phyloP scores from a whole-genome alignment of 2,329 filamentous ascomycete species.

The Hypoxylon sp. region DNA sequence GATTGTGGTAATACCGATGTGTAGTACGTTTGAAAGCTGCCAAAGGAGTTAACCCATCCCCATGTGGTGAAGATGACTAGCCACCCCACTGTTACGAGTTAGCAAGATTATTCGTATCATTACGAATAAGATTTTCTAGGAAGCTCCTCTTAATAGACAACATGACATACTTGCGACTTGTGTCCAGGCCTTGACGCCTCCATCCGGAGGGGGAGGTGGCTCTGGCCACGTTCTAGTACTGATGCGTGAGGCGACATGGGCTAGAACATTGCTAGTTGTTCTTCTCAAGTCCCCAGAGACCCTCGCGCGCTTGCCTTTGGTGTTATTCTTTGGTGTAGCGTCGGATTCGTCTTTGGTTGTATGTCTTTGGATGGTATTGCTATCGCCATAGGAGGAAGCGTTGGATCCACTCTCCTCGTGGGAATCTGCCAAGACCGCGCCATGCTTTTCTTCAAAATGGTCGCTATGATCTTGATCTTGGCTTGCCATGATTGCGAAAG shows the following conservation, averaged over 20 bases:
- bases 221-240: constrained; percentile 52
- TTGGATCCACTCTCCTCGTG: constrained; percentile 43
- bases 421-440: constrained; percentile 24
- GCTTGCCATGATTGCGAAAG: constrained; percentile 34
- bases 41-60: constrained; percentile 64
- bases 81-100: constrained; percentile 51
- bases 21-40: constrained; percentile 64
- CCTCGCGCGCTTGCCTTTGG: constrained; percentile 30
- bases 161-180: constrained; percentile 43
- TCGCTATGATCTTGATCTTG: constrained; percentile 38
- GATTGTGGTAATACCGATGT: constrained; percentile 53
- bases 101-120: constrained; percentile 15
- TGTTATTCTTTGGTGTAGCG: constrained; percentile 2
- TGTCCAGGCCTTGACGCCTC: constrained; percentile 49
- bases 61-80: constrained; percentile 62
- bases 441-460: constrained; percentile 44
- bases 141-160: background rate
- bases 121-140: background rate
- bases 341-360: constrained; percentile 19
- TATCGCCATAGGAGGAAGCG: constrained; percentile 34
- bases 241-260: constrained; percentile 51
- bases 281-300: constrained; percentile 47
- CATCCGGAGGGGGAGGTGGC: constrained; percentile 53
- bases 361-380: constrained; percentile 27
- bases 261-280: constrained; percentile 51